phyloP scores from a whole-genome alignment of 169 alveolate species.

The Plasmodium coatneyi region DNA sequence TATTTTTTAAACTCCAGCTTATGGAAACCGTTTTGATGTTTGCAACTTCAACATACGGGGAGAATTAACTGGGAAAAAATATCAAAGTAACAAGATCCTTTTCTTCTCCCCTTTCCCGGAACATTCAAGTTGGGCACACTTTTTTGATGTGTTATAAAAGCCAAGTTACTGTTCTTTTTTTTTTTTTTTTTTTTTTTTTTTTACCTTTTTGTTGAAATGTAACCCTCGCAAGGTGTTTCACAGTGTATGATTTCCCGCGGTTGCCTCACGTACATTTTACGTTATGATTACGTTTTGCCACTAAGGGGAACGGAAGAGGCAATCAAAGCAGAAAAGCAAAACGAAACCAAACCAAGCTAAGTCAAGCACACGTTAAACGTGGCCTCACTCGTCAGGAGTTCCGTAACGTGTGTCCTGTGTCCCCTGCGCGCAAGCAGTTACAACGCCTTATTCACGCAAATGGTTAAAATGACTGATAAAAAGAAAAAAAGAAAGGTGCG shows the following conservation, averaged over 20 bases:
- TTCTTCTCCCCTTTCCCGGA: background rate
- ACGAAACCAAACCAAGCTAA: background rate
- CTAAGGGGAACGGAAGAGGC: background rate
- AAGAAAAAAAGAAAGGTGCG: background rate
- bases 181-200: background rate
- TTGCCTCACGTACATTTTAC: background rate
- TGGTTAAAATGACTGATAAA: background rate
- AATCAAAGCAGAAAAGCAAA: background rate
- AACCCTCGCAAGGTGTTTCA: background rate
- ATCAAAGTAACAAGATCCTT: background rate
- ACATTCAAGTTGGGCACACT: background rate
- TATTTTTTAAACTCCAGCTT: background rate
- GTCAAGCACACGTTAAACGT: background rate
- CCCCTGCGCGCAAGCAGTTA: background rate
- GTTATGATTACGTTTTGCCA: background rate
- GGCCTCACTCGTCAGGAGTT: background rate
- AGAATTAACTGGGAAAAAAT: background rate
- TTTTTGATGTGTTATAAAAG: background rate
- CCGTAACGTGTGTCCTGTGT: background rate
- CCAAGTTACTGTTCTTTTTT: background rate
- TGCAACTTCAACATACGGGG: background rate
- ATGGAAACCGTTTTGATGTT: background rate
- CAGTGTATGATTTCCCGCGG: background rate
- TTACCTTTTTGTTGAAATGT: background rate
- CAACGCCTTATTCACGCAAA: background rate